Evolutionary conservation across 1,284 basidiomycete genomes (phyloP), one percentile per base, ranked within the genome.

Genomic region (Ceratobasidium sp.): DNA sequence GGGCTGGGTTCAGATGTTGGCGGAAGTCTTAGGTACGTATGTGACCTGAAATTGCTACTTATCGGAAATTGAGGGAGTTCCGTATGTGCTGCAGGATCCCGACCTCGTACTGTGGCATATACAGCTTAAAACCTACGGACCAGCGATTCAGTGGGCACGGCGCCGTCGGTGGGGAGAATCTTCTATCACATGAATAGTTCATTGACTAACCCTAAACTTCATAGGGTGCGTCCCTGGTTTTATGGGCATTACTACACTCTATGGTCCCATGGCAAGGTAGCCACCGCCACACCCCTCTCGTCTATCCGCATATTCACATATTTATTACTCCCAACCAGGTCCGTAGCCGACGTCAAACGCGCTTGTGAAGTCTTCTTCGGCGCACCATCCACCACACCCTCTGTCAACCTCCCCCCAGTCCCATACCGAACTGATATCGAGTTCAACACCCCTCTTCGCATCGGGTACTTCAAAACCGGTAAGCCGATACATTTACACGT

Each of bases 1-100:
- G 96, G 96, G 0, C 85, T 95, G 75, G 96, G 95, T 1, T 89
- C 87, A 9, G 95, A 96, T 80, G 88, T 94, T 78, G 89, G 88
- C 57, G 64, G 74, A 73, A 78, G 66, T n/a, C 29, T 69, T 8
- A 33, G 76, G 63, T 66, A 31, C 14, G 63, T 60, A 14, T 11
- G 11, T 11, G 36, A 15, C 17, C 8, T 24, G 17, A 41, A 6
- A 15, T 22, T 2, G 22, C 7, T 1, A 1, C 29, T 51, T 19
- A 24, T 22, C 45, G 1, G 48, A 27, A 4, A 76, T 29, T 73
- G 29, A 41, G 29, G 15, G 22, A n/a, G 48, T 17, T n/a, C n/a
- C n/a, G n/a, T n/a, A n/a, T 19, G 19, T 29, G 24, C 29, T 59
- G n/a, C 27, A 60, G 96, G 17, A 96, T 97, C 73, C 96, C 96